Percentiles rank a stretch among this genome's conserved stretches.
Evolutionary conservation across 148 eudicot species (phyloP).

Genomic region (Suaeda aralocaspica): DNA sequence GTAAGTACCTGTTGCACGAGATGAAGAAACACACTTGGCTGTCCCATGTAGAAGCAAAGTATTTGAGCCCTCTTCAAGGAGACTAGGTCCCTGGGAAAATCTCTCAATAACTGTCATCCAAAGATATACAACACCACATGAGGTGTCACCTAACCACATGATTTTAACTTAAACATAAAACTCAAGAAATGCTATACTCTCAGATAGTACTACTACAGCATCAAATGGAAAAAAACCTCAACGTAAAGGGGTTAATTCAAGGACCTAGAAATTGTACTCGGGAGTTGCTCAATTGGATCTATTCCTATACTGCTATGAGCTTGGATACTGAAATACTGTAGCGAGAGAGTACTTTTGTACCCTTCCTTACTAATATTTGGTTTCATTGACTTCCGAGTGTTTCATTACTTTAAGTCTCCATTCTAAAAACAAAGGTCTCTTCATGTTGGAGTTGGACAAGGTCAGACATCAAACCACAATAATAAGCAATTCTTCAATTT

Average conservation of each 20-base stretch:
- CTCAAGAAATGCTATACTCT: neutral
- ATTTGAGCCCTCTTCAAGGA: constrained; percentile 89
- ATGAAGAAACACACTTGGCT: constrained; percentile 54
- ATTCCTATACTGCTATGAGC: neutral
- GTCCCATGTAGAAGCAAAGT: constrained; percentile 87
- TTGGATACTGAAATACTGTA: neutral
- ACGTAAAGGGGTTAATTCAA: neutral
- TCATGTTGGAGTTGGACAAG: neutral
- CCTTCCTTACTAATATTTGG: neutral
- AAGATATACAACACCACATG: neutral
- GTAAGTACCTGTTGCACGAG: constrained; percentile 78
- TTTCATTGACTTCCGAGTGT: too few species aligned
- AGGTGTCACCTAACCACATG: neutral
- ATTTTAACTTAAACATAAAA: neutral
- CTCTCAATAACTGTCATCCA: constrained; percentile 49
- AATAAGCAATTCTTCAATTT: neutral
- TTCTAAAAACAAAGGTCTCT: too few species aligned
- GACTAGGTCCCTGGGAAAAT: constrained; percentile 73
- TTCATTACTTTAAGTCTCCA: too few species aligned
- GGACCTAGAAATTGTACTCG: neutral
- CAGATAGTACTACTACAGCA: neutral
- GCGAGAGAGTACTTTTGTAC: neutral
- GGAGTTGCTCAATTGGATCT: neutral
- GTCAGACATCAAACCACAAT: too few species aligned
- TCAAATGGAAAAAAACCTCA: too few species aligned